Base-by-base conservation (phyloP, 495 filamentous ascomycete species). In the Penicillium longicatenatum region DNA sequence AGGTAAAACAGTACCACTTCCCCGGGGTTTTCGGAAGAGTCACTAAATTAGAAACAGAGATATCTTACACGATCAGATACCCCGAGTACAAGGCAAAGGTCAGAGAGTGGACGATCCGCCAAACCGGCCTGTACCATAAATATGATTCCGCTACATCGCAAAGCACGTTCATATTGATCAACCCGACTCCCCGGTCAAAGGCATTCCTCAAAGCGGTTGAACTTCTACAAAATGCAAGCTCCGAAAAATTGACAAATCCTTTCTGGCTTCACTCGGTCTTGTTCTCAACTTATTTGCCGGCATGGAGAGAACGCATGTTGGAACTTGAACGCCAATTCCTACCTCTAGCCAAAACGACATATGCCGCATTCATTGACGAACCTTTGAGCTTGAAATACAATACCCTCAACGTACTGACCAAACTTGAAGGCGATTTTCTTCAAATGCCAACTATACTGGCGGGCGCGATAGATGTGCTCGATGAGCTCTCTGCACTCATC, bases 61-160 rank as follows among this genome's bases (percentile, higher is more conserved):
- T 75, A 35, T 57, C 60, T 2, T 75, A 79, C 47, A 74, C 72
- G 2, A 53, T 77, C 41, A 74, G 70, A 54, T 78, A 79, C 39
- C 74, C 74, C 8, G 70, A 74, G 47, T 55, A 68, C 33, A 78
- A 78, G 39, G 16, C 54, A 8, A 48, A 55, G 12, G 57, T 60
- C 1, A 61, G 72, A 11, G 55, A 55, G 16, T 80, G 78, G 78
- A 63, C 63, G 6, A 66, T 77, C 33, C 76, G 78, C 12, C 78
- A 79, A 53, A 78, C 62, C 7, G 76, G 74, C 0, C 52, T 80
- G 5, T 80, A 75, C 57, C 76, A 77, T 31, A 70, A 68, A 54
- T 69, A 67, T 47, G 61, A 76, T 33, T 20, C 50, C 5, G 20
- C 26, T 16, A 74, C 60, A 9, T 57, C 53, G 33, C 66, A 70